These are phyloP conservation scores for Tetracladium maxilliforme DNA, from an alignment of 2,329 filamentous ascomycete genomes.

Conservation along the genomic window DNA sequence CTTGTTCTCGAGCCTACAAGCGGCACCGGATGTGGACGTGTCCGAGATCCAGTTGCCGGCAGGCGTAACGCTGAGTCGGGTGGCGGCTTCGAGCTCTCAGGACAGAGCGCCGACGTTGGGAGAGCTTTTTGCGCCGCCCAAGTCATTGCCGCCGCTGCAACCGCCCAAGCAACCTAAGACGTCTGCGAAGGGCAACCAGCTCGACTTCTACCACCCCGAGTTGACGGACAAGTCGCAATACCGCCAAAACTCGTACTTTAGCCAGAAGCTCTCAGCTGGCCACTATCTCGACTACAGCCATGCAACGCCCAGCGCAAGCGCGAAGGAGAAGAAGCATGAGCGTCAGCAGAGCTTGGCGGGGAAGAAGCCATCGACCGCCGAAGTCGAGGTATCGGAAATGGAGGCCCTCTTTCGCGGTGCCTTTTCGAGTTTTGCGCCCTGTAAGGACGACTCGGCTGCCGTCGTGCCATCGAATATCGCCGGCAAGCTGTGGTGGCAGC, in stretches of 20 bases:
- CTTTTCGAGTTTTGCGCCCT: conserved; percentile 69
- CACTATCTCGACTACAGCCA: conserved; percentile 59
- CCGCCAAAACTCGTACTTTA: conserved; percentile 46
- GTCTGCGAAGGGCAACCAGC: conserved; percentile 33
- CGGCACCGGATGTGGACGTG: conserved; percentile 25
- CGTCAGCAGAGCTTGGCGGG: conserved; percentile 53
- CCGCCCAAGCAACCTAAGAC: conserved; percentile 60
- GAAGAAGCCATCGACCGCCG: conserved; percentile 27
- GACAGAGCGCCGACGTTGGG: conserved; percentile 50
- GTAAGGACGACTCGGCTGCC: conserved; percentile 57
- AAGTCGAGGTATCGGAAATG: conserved; percentile 49
- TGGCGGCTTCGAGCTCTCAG: conserved; percentile 21
- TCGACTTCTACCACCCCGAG: conserved; percentile 37
- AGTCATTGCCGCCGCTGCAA: conserved; percentile 48
- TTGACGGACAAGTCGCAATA: conserved; percentile 39
- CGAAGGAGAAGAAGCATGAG: conserved; percentile 52
- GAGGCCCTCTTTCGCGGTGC: conserved; percentile 63
- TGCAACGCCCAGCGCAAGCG: conserved; percentile 37
- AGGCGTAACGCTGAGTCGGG: conserved; percentile 15
- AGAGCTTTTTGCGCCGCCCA: conserved; percentile 57
- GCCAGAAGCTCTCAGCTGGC: conserved; percentile 48
- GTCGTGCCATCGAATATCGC: conserved; percentile 54
- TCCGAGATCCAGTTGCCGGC: conserved; percentile 17
- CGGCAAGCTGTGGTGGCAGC: conserved; percentile 64
- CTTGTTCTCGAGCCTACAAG: conserved; percentile 74